Conservation (phyloP, 768 basidiomycete species). For the Dacryopinax spathularia region DNA sequence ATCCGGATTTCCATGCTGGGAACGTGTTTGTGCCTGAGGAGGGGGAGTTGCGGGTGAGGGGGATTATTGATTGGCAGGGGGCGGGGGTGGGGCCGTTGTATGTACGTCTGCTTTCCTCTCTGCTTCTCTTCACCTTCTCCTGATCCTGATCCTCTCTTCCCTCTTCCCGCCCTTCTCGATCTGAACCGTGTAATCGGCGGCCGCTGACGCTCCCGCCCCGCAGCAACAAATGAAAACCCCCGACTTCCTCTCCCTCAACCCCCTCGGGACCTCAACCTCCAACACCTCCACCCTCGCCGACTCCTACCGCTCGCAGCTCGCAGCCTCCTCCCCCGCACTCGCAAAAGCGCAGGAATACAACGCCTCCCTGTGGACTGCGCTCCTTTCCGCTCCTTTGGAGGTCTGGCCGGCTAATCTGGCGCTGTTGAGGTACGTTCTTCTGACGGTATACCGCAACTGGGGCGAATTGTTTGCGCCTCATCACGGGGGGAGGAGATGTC, state of each 20-base stretch:
- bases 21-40: slow-evolving; percentile 20
- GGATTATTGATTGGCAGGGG: slow-evolving; percentile 23
- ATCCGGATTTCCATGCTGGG: slow-evolving; percentile 19
- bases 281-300: too few relatives aligned
- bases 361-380: neutral
- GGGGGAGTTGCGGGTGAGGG: slow-evolving; percentile 10
- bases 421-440: neutral
- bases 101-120: neutral
- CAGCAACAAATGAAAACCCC: neutral
- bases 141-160: too few relatives aligned
- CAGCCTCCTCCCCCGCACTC: neutral
- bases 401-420: neutral
- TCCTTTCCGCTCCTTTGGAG: neutral
- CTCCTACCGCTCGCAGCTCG: neutral
- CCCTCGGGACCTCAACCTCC: neutral
- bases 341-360: neutral
- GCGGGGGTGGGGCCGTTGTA: neutral
- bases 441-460: neutral
- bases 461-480: neutral
- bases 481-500: neutral
- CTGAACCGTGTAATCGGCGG: too few relatives aligned
- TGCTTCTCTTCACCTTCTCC: neutral
- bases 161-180: too few relatives aligned
- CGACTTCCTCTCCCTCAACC: neutral
- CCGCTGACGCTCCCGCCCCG: too few relatives aligned